A percentile compares a stretch with the other conserved stretches of the same genome.
phyloP scores from a whole-genome alignment of 225 moss, liverwort and hornwort genomes.

The Physcomitrium patens region DNA sequence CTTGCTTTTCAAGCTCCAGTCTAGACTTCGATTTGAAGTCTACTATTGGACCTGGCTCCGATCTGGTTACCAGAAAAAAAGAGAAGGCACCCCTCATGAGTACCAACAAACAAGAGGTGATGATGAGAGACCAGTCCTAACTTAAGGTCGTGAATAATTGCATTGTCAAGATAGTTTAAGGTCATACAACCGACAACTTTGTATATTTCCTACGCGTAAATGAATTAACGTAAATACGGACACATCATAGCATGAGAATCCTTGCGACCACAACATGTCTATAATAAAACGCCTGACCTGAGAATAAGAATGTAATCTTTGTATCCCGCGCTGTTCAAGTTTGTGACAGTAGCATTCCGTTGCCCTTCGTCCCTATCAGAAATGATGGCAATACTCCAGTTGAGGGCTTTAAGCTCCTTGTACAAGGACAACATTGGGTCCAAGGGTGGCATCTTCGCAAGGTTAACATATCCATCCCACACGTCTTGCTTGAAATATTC shows the following conservation, averaged over 20 bases:
- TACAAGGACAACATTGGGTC: conserved; percentile 63
- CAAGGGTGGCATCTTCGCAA: conserved; percentile 62
- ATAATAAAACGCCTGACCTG: conserved; percentile 43
- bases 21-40: conserved; percentile 77
- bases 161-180: neutral
- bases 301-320: conserved; percentile 67
- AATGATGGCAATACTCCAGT: conserved; percentile 72
- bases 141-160: neutral
- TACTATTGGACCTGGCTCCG: conserved; percentile 42
- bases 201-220: neutral
- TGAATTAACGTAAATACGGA: neutral
- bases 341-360: conserved; percentile 67
- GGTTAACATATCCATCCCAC: conserved; percentile 76
- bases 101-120: neutral
- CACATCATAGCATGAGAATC: neutral
- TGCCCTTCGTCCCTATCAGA: conserved; percentile 74
- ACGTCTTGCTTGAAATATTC: conserved; percentile 59
- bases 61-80: conserved; percentile 25
- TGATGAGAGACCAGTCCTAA: neutral
- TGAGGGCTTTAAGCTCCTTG: conserved; percentile 65
- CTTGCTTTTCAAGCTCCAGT: conserved; percentile 59
- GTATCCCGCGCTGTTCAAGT: conserved; percentile 73
- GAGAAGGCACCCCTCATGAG: conserved; percentile 28
- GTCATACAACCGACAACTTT: neutral
- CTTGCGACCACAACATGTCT: neutral